Percentiles rank a stretch among this genome's conserved stretches.
These are phyloP conservation scores for Sporothrix pallida DNA, from an alignment of 2,329 filamentous ascomycete genomes.

Conservation along the genomic window DNA sequence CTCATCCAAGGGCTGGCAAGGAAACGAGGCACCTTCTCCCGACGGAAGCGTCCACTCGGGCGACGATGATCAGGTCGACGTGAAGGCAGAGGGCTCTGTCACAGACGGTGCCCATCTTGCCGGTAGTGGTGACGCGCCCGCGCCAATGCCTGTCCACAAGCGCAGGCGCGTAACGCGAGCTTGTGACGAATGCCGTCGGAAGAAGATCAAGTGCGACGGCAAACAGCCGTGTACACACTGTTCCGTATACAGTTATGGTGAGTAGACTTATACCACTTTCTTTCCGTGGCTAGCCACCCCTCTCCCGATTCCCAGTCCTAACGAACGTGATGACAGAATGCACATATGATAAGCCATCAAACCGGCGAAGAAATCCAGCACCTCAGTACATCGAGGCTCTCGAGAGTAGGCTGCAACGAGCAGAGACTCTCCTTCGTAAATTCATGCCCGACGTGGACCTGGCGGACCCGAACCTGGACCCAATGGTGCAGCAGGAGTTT, in stretches of 20 bases:
- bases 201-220: constrained; percentile 88
- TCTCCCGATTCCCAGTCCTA: background rate
- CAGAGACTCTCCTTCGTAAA: constrained; percentile 77
- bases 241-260: constrained; percentile 94
- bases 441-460: constrained; percentile 85
- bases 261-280: background rate
- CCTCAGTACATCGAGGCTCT: constrained; percentile 92
- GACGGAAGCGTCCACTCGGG: constrained; percentile 28
- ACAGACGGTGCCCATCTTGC: constrained; percentile 23
- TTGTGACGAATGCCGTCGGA: constrained; percentile 81
- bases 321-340: constrained; percentile 65
- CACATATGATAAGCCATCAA: constrained; percentile 94
- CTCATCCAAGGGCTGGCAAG: constrained; percentile 35
- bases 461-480: constrained; percentile 82
- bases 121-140: constrained; percentile 45
- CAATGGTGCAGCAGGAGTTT: constrained; percentile 73
- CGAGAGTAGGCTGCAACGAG: constrained; percentile 80
- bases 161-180: constrained; percentile 78
- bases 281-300: background rate
- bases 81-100: constrained; percentile 33
- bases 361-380: constrained; percentile 85
- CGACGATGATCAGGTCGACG: constrained; percentile 29
- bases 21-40: constrained; percentile 29
- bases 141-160: constrained; percentile 69
- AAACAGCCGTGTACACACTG: constrained; percentile 94